A percentile compares a stretch with the other conserved stretches of the same genome.
phyloP scores from a whole-genome alignment of 179 eudicot species.

The Beta lomatogona region DNA sequence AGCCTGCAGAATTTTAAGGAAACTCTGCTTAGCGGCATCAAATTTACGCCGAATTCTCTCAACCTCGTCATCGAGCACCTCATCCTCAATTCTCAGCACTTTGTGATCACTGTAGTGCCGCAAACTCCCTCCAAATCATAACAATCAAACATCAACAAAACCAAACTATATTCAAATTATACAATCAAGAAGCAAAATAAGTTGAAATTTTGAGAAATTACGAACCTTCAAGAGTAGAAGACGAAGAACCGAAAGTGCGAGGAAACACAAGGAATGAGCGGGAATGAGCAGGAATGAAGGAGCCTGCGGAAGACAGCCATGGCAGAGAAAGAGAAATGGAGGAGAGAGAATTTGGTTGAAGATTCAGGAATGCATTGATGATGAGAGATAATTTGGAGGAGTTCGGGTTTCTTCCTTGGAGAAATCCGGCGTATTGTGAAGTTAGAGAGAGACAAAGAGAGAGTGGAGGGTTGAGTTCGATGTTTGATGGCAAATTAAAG shows the following conservation, averaged over 20 bases:
- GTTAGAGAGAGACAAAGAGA: no score
- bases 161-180: no score
- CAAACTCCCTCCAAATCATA: no score
- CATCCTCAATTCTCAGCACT: slow-evolving; percentile 38
- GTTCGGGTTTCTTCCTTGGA: neutral
- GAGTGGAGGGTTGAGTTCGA: slow-evolving; percentile 13
- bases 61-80: slow-evolving; percentile 45
- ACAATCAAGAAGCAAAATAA: no score
- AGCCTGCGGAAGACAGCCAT: slow-evolving; percentile 49
- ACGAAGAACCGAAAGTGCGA: slow-evolving; percentile 10
- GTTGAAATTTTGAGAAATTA: no score
- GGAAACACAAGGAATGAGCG: slow-evolving; percentile 34
- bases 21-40: slow-evolving; percentile 59
- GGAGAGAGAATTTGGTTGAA: neutral
- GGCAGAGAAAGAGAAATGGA: slow-evolving; percentile 13
- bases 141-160: no score
- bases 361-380: slow-evolving; percentile 8
- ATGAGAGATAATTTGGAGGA: neutral
- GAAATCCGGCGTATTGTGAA: no score
- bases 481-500: no score
- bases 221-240: slow-evolving; percentile 8
- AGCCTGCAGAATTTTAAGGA: slow-evolving; percentile 65
- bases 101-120: no score
- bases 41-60: slow-evolving; percentile 61
- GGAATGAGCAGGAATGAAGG: slow-evolving; percentile 34